phyloP scores from a whole-genome alignment of 2,329 filamentous ascomycete species.

The Cytospora schulzeri region DNA sequence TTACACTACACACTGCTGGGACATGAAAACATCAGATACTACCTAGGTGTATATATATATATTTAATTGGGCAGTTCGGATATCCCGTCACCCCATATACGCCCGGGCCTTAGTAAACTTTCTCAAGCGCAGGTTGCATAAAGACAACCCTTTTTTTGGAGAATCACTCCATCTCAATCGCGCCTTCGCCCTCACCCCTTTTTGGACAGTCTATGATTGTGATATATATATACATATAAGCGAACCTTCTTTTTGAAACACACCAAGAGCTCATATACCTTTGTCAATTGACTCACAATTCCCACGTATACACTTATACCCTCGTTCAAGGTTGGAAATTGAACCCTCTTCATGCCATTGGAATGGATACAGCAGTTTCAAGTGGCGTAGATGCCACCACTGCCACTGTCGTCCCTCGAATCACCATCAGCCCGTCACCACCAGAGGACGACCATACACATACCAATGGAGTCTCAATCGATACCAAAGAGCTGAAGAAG shows the following conservation, averaged over 20 bases:
- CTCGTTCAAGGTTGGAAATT: slow-evolving; percentile 1
- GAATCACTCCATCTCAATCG: slow-evolving; percentile 9
- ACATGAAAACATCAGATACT: too few species aligned
- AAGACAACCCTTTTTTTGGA: background rate
- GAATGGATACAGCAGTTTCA: slow-evolving; percentile 25
- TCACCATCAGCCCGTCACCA: slow-evolving; percentile 14
- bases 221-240: background rate
- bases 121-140: background rate
- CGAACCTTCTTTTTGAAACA: background rate
- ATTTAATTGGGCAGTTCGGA: too few species aligned
- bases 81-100: background rate
- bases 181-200: background rate
- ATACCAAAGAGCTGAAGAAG: slow-evolving; percentile 38
- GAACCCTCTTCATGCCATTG: slow-evolving; percentile 12
- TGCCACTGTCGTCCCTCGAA: slow-evolving; percentile 6
- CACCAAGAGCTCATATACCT: background rate
- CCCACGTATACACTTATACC: background rate
- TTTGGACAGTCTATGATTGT: background rate
- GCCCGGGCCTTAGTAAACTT: background rate
- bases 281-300: background rate
- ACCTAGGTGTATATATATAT: too few species aligned
- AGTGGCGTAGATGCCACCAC: slow-evolving; percentile 22
- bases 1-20: too few species aligned
- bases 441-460: slow-evolving; percentile 2
- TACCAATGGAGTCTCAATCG: slow-evolving; percentile 24